Conservation (phyloP, 805 yeast species). For the Ogataea pini region DNA sequence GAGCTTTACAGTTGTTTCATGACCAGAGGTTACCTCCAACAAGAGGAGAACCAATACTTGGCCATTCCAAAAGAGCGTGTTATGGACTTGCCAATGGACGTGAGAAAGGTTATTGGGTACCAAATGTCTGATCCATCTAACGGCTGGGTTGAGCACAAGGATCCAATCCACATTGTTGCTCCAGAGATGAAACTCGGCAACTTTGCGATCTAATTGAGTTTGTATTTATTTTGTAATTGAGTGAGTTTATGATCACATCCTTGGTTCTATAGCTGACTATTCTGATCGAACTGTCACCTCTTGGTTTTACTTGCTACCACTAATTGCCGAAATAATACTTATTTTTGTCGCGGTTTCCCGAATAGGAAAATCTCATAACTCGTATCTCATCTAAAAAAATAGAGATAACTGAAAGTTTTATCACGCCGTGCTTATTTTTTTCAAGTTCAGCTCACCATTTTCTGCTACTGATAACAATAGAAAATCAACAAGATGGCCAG, state of each 20-base stretch:
- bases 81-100: not conserved
- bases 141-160: constrained; percentile 12
- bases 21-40: constrained; percentile 9
- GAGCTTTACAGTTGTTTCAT: constrained; percentile 7
- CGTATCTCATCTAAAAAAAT: not conserved
- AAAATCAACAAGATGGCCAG: not conserved
- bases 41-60: constrained; percentile 9
- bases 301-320: too few species aligned
- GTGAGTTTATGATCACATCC: too few species aligned
- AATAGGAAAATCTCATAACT: not conserved
- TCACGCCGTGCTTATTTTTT: too few species aligned
- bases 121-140: constrained; percentile 8
- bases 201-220: constrained; percentile 20
- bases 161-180: constrained; percentile 3
- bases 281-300: too few species aligned
- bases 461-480: not conserved
- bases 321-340: too few species aligned
- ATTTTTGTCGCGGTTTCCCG: not conserved
- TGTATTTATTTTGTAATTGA: too few species aligned
- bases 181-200: constrained; percentile 2
- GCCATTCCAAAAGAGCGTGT: constrained; percentile 5
- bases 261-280: too few species aligned
- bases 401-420: not conserved
- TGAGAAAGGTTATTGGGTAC: constrained; percentile 7
- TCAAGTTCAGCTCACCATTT: too few species aligned